These are phyloP conservation scores for Emericellopsis atlantica DNA, from an alignment of 2,329 filamentous ascomycete species.

Conservation along the genomic window DNA sequence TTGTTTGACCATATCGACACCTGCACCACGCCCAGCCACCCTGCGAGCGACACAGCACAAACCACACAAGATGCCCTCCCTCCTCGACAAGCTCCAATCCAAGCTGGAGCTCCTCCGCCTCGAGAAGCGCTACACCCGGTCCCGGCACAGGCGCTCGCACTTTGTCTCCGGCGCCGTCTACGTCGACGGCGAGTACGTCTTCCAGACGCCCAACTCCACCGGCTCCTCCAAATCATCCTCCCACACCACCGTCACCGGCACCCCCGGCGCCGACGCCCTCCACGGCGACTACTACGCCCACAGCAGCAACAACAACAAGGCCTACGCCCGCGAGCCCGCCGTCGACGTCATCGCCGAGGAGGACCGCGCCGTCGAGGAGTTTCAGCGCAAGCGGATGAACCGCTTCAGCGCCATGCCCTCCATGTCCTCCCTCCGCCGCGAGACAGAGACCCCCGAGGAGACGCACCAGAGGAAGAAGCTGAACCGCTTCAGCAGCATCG, in stretches of 20 bases:
- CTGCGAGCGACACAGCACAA: neutral
- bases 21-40: too few relatives aligned
- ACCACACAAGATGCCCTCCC: slow-evolving; percentile 17
- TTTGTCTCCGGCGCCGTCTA: slow-evolving; percentile 85
- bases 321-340: slow-evolving; percentile 9
- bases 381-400: slow-evolving; percentile 1
- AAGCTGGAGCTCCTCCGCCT: slow-evolving; percentile 87
- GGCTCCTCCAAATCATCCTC: slow-evolving; percentile 43
- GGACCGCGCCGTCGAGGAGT: neutral
- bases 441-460: neutral
- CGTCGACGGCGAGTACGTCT: slow-evolving; percentile 91
- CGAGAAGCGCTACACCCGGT: slow-evolving; percentile 87
- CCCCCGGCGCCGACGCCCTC: slow-evolving; percentile 19
- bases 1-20: too few relatives aligned
- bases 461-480: slow-evolving; percentile 29
- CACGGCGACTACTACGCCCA: slow-evolving; percentile 20
- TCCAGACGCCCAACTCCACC: slow-evolving; percentile 49
- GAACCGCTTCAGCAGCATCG: slow-evolving; percentile 43
- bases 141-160: slow-evolving; percentile 73
- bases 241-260: slow-evolving; percentile 19
- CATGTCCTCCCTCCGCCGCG: slow-evolving; percentile 6
- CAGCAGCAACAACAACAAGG: slow-evolving; percentile 24
- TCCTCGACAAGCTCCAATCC: slow-evolving; percentile 48
- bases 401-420: neutral
- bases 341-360: slow-evolving; percentile 6